These are phyloP conservation scores for Aureobasidium subglaciale DNA, from an alignment of 2,329 filamentous ascomycete genomes.

Conservation along the genomic window DNA sequence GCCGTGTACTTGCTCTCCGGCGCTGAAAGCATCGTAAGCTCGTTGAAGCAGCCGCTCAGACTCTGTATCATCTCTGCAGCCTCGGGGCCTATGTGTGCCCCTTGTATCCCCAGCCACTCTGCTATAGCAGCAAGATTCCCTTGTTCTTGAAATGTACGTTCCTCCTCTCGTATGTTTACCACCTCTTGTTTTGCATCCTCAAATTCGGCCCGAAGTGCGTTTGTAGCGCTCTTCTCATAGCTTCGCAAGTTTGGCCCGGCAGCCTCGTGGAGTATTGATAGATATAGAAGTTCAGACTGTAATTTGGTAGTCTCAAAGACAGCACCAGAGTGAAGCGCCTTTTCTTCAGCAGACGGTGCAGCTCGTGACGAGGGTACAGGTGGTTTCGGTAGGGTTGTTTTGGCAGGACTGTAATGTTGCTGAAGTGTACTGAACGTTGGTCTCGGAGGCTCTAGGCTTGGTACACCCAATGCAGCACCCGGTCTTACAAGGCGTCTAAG, in stretches of 20 bases:
- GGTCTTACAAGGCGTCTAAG: not conserved
- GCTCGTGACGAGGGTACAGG: slow-evolving; percentile 42
- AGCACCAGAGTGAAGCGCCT: slow-evolving; percentile 52
- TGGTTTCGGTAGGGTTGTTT: slow-evolving; percentile 54
- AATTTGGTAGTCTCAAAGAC: slow-evolving; percentile 23
- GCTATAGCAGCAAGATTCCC: slow-evolving; percentile 48
- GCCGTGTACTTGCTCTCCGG: slow-evolving; percentile 50
- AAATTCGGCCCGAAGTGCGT: slow-evolving; percentile 26
- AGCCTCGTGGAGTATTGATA: slow-evolving; percentile 57
- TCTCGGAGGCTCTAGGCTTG: slow-evolving; percentile 23
- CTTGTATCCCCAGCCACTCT: slow-evolving; percentile 45
- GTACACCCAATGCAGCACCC: not conserved
- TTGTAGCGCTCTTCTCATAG: slow-evolving; percentile 51
- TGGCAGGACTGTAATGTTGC: slow-evolving; percentile 61
- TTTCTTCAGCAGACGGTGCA: slow-evolving; percentile 53
- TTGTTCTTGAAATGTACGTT: slow-evolving; percentile 31
- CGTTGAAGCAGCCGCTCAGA: slow-evolving; percentile 50
- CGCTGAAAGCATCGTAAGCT: slow-evolving; percentile 53
- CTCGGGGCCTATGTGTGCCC: slow-evolving; percentile 30
- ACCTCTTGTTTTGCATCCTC: slow-evolving; percentile 30
- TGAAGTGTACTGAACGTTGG: slow-evolving; percentile 57
- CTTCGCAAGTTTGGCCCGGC: slow-evolving; percentile 38
- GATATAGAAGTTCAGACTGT: slow-evolving; percentile 59
- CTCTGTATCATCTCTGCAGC: slow-evolving; percentile 31
- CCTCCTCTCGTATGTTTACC: slow-evolving; percentile 16